These are phyloP conservation scores for Yamagishiella unicocca DNA, from an alignment of 139 green algal genomes.

Conservation along the genomic window DNA sequence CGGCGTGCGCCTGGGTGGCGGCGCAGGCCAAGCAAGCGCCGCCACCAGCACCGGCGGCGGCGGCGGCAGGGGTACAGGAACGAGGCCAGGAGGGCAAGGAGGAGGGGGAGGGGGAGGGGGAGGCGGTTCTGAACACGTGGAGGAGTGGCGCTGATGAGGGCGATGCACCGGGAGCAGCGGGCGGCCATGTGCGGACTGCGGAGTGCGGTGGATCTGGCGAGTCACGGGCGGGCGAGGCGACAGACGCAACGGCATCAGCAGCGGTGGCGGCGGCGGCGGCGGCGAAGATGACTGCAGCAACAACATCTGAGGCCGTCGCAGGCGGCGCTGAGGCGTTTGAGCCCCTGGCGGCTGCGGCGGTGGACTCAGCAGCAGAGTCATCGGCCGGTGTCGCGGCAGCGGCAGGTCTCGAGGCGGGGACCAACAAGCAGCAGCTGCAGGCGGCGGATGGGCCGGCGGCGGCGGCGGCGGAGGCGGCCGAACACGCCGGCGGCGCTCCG, in stretches of 20 bases:
- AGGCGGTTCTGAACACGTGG: too few species aligned
- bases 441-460: neutral
- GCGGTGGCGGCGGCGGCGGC: neutral
- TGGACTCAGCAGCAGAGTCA: too few species aligned
- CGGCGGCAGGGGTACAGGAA: neutral
- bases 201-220: too few species aligned
- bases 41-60: neutral
- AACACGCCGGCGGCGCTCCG: too few species aligned
- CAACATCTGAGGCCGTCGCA: neutral
- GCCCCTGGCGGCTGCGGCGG: neutral
- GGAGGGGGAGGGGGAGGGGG: neutral
- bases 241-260: neutral
- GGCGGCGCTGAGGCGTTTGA: neutral
- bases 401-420: neutral
- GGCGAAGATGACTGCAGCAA: too few species aligned
- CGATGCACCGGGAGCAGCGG: too few species aligned
- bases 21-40: constrained; percentile 28
- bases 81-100: neutral
- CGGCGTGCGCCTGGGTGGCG: constrained; percentile 32
- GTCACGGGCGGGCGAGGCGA: neutral
- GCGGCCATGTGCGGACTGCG: too few species aligned
- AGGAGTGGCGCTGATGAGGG: too few species aligned
- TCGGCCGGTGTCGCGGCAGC: neutral
- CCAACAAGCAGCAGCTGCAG: neutral
- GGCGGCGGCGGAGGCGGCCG: too few species aligned